Evolutionary conservation across 2,329 filamentous ascomycete species (phyloP).

Genomic region (Grosmannia huntii): DNA sequence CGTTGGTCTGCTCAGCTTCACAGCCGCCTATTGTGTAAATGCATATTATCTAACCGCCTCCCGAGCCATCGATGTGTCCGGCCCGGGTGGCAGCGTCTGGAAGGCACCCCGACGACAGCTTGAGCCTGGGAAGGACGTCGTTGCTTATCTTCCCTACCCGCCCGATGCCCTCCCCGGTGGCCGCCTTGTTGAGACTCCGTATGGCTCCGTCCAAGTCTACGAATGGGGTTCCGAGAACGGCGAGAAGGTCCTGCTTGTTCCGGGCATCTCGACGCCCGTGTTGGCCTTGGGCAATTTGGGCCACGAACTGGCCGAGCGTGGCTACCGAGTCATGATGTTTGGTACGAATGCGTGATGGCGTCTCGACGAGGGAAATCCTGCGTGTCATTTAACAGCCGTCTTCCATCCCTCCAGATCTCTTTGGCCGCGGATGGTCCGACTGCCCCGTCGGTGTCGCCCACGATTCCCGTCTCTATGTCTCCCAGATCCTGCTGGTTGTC

Average conservation of each 20-base stretch:
- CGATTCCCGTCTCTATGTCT: conserved; percentile 50
- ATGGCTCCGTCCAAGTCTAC: conserved; percentile 60
- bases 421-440: conserved; percentile 68
- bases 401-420: conserved; percentile 40
- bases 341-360: conserved; percentile 23
- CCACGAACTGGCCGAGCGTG: conserved; percentile 47
- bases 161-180: conserved; percentile 56
- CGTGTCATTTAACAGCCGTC: neutral
- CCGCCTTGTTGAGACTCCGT: conserved; percentile 55
- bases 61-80: neutral
- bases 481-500: conserved; percentile 53
- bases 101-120: neutral
- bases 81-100: neutral
- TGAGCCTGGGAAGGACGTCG: neutral
- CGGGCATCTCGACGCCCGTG: conserved; percentile 71
- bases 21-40: neutral
- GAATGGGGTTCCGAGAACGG: conserved; percentile 68
- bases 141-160: conserved; percentile 43
- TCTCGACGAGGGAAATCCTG: neutral
- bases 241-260: conserved; percentile 60
- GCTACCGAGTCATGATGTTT: conserved; percentile 70
- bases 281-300: conserved; percentile 56
- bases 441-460: conserved; percentile 46
- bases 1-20: neutral
- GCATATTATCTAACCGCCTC: neutral